Evolutionary conservation across 202 grass and related monocot genomes (phyloP).

Genomic region (Musa balbisiana): DNA sequence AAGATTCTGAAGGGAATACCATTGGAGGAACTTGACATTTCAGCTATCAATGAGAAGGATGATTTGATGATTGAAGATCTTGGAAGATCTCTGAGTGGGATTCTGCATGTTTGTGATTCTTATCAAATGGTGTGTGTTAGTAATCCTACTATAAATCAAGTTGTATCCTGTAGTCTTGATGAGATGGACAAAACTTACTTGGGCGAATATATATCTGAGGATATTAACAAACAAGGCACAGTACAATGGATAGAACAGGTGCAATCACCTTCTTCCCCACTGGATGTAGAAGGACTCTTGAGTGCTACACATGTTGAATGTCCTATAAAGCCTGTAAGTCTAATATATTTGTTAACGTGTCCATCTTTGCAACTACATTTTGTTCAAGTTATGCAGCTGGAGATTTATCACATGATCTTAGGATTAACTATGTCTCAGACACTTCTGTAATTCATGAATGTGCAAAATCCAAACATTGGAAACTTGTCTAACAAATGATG

Average conservation of each 20-base stretch:
- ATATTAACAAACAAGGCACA: constrained; percentile 19
- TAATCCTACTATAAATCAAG: constrained; percentile 9
- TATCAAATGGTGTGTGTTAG: constrained; percentile 5
- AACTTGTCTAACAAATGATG: not conserved
- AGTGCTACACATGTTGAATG: not conserved
- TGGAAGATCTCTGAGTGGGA: constrained; percentile 32
- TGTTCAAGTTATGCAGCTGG: no score
- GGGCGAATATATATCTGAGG: constrained; percentile 27
- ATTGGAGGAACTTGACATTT: constrained; percentile 9
- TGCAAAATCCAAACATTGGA: not conserved
- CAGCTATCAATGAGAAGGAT: constrained; percentile 16
- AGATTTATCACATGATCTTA: not conserved
- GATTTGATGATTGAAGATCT: constrained; percentile 27
- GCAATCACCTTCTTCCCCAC: not conserved
- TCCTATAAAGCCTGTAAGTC: not conserved
- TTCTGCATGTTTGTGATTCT: constrained; percentile 21
- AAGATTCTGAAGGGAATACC: constrained; percentile 17
- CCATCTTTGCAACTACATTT: no score
- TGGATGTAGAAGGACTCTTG: not conserved
- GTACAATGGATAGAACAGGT: not conserved
- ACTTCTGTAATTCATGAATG: not conserved
- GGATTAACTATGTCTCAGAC: not conserved
- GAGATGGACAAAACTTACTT: constrained; percentile 20
- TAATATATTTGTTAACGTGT: no score
- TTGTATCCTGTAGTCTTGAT: constrained; percentile 23